Evolutionary conservation across 2,329 filamentous ascomycete species (phyloP).

Genomic region (Ramularia endophylla): DNA sequence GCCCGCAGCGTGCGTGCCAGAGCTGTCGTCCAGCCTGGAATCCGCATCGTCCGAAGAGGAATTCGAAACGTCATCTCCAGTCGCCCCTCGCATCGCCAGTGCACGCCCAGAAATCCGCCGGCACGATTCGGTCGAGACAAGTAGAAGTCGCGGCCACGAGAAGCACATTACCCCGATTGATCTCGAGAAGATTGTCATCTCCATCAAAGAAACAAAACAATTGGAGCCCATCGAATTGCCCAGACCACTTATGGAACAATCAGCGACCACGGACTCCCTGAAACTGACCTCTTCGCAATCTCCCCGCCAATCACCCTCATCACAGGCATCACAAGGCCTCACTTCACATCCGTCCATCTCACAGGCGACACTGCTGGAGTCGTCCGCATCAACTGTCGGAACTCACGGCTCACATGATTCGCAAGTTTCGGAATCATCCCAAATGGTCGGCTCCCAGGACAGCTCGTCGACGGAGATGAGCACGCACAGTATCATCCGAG

Average conservation of each 20-base stretch:
- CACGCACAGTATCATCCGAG: constrained; percentile 69
- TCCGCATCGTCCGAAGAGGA: constrained; percentile 38
- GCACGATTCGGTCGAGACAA: constrained; percentile 62
- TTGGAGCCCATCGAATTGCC: constrained; percentile 52
- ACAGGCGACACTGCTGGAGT: constrained; percentile 40
- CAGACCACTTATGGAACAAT: constrained; percentile 15
- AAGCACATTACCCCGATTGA: constrained; percentile 90
- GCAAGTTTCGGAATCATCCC: constrained; percentile 28
- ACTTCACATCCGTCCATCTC: constrained; percentile 12
- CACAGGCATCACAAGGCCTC: constrained; percentile 29
- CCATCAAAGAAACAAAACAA: constrained; percentile 77
- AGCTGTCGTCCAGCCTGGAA: constrained; percentile 43
- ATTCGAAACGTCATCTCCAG: constrained; percentile 36
- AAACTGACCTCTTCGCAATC: constrained; percentile 3
- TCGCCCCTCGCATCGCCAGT: constrained; percentile 45
- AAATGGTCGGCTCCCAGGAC: constrained; percentile 49
- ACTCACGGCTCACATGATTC: constrained; percentile 35
- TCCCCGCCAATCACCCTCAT: constrained; percentile 14
- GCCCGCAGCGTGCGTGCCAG: constrained; percentile 29
- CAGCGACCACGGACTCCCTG: neutral
- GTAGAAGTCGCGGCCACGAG: constrained; percentile 64
- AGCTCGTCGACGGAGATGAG: constrained; percentile 58
- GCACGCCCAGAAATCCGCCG: constrained; percentile 61
- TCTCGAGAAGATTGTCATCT: constrained; percentile 88
- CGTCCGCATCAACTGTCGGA: constrained; percentile 53